phyloP scores from a whole-genome alignment of 805 yeast species.

The Hanseniaspora hatyaiensis region DNA sequence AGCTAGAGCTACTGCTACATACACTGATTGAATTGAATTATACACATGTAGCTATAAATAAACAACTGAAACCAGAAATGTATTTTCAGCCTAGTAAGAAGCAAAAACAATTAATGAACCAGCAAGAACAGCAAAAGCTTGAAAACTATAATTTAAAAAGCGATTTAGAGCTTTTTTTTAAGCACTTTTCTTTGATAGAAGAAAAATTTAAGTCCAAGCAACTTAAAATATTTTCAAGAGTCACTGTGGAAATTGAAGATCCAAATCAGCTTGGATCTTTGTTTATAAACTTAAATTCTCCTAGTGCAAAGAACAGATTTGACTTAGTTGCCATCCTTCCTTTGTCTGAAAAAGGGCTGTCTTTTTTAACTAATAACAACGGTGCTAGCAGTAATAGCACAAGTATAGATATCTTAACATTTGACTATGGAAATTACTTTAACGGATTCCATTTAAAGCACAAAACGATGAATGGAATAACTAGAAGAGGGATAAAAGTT shows the following conservation, averaged over 20 bases:
- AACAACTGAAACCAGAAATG: conserved; percentile 43
- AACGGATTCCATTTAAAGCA: conserved; percentile 49
- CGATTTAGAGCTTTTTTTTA: conserved; percentile 10
- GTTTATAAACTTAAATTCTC: conserved; percentile 10
- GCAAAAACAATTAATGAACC: conserved; percentile 29
- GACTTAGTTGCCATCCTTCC: conserved; percentile 82
- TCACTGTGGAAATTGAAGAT: conserved; percentile 67
- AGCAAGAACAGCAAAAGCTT: conserved; percentile 20
- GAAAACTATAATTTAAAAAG: conserved; percentile 6
- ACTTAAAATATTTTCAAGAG: conserved; percentile 49
- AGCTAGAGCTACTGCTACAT: conserved; percentile 39
- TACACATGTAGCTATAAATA: conserved; percentile 66
- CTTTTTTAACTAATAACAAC: conserved; percentile 57
- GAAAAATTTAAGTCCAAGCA: conserved; percentile 31
- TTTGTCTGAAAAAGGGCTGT: conserved; percentile 61
- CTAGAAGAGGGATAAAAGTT: conserved; percentile 68
- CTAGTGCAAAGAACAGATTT: conserved; percentile 32
- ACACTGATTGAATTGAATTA: conserved; percentile 56
- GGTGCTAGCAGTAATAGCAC: conserved; percentile 31
- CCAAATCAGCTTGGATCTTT: conserved; percentile 45
- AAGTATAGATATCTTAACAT: conserved; percentile 59
- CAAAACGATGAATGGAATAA: conserved; percentile 71
- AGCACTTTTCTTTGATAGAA: conserved; percentile 20
- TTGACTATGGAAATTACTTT: conserved; percentile 41
- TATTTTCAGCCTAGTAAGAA: conserved; percentile 42